Base-by-base conservation (phyloP, 805 yeast genomes). In the Starmera quercuum region DNA sequence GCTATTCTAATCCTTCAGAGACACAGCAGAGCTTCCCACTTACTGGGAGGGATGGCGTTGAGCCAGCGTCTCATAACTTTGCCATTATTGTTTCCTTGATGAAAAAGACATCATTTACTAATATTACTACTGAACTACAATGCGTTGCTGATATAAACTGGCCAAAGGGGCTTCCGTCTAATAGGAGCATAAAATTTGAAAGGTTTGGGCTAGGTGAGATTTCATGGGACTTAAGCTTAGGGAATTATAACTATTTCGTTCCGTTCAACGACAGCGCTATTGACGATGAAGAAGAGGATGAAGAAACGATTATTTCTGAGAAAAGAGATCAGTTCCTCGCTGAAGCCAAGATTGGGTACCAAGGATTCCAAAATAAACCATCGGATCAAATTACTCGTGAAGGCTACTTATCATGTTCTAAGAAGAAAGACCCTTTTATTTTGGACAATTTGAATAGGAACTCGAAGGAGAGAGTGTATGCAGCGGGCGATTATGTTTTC, bases 401-500 rank as follows among this genome's bases (percentile, higher is more conserved):
- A 10, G 46, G 40, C 3, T 50, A 46, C 24, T 14, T 34, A 3
- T 32, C 38, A 4, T 18, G 26, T 28, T 13, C 32, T 31, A n/a
- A 28, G 30, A 22, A 32, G 32, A 4, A 38, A 31, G 30, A 38
- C 31, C n/a, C 18, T 32, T n/a, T 20, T 37, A 6, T 37, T 31
- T 23, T 12, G 31, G 4, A 25, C 26, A 22, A 33, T 31, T 10
- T 28, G 29, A 10, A 20, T 20, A 12, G 26, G 22, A 18, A 29
- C 19, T 26, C 8, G 15, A 18, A 5, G 2, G n/a, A 27, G n/a
- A 3, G 17, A 6, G 26, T 45, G 18, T 53, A 54, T 41, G 69
- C 69, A 41, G 74, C 88, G 1, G 94, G 94, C 16, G 71, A 78
- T 43, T 83, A 83, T 47, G 69, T 82, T 3, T 83, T 79, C 46